A percentile compares a stretch with the other conserved stretches of the same genome.
Conservation (phyloP, 2,329 filamentous ascomycete genomes). For the Tolypocladium tropicale region DNA sequence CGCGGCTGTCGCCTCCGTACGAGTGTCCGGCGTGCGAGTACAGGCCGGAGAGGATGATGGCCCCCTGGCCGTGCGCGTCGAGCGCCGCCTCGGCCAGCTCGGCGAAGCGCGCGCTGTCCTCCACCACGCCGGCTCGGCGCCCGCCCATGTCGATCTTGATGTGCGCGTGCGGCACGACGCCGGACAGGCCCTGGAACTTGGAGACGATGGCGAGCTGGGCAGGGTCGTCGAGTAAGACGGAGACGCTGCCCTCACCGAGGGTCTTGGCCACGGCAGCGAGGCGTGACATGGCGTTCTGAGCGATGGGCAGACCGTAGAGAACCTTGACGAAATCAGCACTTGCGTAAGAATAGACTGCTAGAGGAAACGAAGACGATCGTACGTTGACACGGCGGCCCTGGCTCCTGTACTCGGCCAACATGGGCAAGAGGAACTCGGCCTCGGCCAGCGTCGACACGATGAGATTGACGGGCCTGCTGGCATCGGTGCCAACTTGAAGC, state of each 20-base stretch:
- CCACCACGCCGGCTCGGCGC: constrained; percentile 55
- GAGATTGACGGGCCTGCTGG: constrained; percentile 42
- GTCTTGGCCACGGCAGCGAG: constrained; percentile 44
- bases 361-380: constrained; percentile 8
- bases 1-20: constrained; percentile 37
- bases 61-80: constrained; percentile 15
- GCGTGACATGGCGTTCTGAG: constrained; percentile 48
- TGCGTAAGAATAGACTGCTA: background rate
- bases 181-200: constrained; percentile 29
- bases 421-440: constrained; percentile 54
- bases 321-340: constrained; percentile 29
- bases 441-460: constrained; percentile 68
- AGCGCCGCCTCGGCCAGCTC: constrained; percentile 29
- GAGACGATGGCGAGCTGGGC: constrained; percentile 43
- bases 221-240: constrained; percentile 60
- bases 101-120: constrained; percentile 37
- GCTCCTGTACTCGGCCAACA: constrained; percentile 46
- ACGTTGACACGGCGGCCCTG: constrained; percentile 49
- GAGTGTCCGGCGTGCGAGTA: constrained; percentile 68
- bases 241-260: constrained; percentile 46
- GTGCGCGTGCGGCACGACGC: constrained; percentile 44
- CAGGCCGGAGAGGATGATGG: constrained; percentile 45
- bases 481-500: constrained; percentile 55
- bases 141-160: constrained; percentile 69
- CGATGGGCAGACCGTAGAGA: constrained; percentile 62